Percentiles rank a stretch among this genome's conserved stretches.
These are phyloP conservation scores for Melastoma candidum DNA, from an alignment of 441 rosid species.

Conservation along the genomic window DNA sequence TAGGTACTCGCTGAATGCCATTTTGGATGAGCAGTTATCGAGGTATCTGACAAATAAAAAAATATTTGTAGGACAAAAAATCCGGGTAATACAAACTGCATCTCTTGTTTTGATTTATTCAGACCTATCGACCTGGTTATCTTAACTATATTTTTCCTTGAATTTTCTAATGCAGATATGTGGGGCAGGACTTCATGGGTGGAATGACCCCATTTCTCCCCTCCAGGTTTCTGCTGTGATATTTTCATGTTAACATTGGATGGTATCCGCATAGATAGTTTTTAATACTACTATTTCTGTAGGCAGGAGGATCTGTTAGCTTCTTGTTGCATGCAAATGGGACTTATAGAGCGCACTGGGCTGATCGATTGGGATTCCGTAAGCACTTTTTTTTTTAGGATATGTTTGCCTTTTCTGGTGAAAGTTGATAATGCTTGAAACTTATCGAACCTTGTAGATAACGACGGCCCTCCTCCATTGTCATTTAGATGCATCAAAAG, in stretches of 20 bases:
- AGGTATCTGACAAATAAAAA: conserved; percentile 63
- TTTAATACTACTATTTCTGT: conserved; percentile 23
- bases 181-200: conserved; percentile 81
- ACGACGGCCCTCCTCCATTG: conserved; percentile 55
- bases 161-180: conserved; percentile 50
- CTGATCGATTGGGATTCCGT: conserved; percentile 88
- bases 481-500: conserved; percentile 88
- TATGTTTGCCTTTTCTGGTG: conserved; percentile 1
- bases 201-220: conserved; percentile 81
- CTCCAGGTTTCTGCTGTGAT: conserved; percentile 49
- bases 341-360: conserved; percentile 95
- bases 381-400: conserved; percentile 28
- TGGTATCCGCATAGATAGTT: conserved; percentile 9
- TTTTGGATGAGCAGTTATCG: conserved; percentile 56
- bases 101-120: conserved; percentile 15
- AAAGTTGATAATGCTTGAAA: conserved; percentile 4
- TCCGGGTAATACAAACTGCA: conserved; percentile 42
- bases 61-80: conserved; percentile 85
- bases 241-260: neutral
- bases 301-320: conserved; percentile 57
- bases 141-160: conserved; percentile 19
- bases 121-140: conserved; percentile 8
- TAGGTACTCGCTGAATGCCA: conserved; percentile 80
- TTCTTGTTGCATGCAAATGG: conserved; percentile 79
- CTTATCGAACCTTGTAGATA: conserved; percentile 43